Evolutionary conservation across 176 grass and related monocot genomes (phyloP).

Genomic region (Otatea glauca): DNA sequence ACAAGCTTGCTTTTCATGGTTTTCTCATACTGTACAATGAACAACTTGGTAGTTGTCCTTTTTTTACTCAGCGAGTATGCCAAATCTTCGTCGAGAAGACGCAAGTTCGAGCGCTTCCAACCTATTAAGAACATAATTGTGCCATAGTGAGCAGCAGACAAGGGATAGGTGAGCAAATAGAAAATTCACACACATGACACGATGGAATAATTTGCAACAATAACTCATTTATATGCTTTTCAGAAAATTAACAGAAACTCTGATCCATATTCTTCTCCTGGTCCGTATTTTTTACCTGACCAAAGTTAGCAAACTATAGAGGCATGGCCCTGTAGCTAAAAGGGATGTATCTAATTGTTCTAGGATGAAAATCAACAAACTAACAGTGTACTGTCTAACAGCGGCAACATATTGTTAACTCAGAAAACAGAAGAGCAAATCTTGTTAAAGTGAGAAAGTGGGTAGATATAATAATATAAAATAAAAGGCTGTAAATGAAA

Average conservation of each 20-base stretch:
- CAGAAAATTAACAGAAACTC: constrained; percentile 3
- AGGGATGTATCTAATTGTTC: not conserved
- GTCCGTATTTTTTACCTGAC: not conserved
- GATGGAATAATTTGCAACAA: not conserved
- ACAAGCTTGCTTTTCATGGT: constrained; percentile 14
- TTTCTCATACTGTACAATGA: constrained; percentile 51
- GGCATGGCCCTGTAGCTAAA: not conserved
- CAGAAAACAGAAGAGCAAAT: not conserved
- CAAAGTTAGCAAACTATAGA: constrained; percentile 1
- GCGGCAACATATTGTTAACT: not conserved
- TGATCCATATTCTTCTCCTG: not conserved
- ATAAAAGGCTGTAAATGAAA: constrained; percentile 21
- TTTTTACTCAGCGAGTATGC: constrained; percentile 59
- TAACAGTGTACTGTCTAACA: not conserved
- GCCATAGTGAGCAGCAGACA: constrained; percentile 6
- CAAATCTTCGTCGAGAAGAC: constrained; percentile 49
- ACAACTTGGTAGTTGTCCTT: constrained; percentile 52
- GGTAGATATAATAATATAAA: constrained; percentile 3
- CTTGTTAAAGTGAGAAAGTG: not conserved
- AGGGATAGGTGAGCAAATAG: constrained; percentile 14
- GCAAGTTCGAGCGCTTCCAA: constrained; percentile 37
- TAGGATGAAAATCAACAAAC: not conserved
- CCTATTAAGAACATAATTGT: constrained; percentile 40
- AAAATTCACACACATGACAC: not conserved
- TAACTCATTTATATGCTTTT: not conserved